Evolutionary conservation across 805 yeast genomes (phyloP).

Genomic region (Blastobotrys parvus): DNA sequence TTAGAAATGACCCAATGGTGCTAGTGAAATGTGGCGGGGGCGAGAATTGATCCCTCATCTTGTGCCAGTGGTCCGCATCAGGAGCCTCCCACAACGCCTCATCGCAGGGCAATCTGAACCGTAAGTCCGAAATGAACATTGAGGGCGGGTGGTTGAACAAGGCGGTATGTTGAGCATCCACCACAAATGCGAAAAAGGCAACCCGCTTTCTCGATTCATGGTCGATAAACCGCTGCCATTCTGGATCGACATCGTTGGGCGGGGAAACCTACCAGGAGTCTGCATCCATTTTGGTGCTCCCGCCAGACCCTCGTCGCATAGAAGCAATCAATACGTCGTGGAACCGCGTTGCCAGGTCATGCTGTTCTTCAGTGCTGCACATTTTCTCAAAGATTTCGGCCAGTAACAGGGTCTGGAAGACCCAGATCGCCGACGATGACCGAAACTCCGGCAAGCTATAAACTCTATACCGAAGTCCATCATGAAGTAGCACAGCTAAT

Average conservation of each 20-base stretch:
- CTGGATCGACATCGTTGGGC: slow-evolving; percentile 4
- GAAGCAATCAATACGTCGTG: slow-evolving; percentile 19
- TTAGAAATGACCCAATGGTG: slow-evolving; percentile 14
- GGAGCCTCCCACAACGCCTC: slow-evolving; percentile 49
- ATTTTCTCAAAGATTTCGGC: slow-evolving; percentile 71
- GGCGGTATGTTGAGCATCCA: slow-evolving; percentile 71
- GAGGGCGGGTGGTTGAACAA: slow-evolving; percentile 66
- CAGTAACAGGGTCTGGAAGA: slow-evolving; percentile 63
- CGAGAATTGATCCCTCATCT: slow-evolving; percentile 4
- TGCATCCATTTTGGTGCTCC: slow-evolving; percentile 1
- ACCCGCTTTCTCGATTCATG: slow-evolving; percentile 66
- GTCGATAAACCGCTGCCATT: slow-evolving; percentile 15
- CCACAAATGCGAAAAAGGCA: slow-evolving; percentile 73
- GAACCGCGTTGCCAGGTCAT: slow-evolving; percentile 19
- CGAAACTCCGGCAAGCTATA: slow-evolving; percentile 64
- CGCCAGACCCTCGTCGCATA: slow-evolving; percentile 15
- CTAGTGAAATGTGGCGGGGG: slow-evolving; percentile 17
- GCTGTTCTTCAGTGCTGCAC: slow-evolving; percentile 20
- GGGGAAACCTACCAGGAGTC: slow-evolving; percentile 2
- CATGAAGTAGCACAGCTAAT: slow-evolving; percentile 39
- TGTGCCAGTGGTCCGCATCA: slow-evolving; percentile 16
- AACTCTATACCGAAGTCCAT: slow-evolving; percentile 53
- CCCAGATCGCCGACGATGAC: slow-evolving; percentile 70
- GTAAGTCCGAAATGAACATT: slow-evolving; percentile 49
- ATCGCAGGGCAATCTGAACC: slow-evolving; percentile 53